Evolutionary conservation across 2,329 filamentous ascomycete genomes (phyloP), one percentile per base, ranked within the genome.

Genomic region (Aspergillus sp.): DNA sequence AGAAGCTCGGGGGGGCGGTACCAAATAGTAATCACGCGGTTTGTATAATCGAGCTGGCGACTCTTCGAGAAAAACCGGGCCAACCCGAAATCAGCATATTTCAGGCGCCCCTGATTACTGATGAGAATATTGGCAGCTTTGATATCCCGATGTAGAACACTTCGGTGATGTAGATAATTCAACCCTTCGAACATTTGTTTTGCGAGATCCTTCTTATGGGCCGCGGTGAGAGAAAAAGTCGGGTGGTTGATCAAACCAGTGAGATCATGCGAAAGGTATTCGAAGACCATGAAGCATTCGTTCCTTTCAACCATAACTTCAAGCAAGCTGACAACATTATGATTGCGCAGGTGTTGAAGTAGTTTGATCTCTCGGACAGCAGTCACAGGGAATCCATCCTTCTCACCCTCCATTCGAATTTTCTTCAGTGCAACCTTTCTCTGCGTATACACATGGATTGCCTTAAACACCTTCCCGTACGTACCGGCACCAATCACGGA

Each of bases 291-390:
- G 76, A 96, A 99, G 74, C 95, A 99, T 75, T 98, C 93, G 66
- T 98, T 98, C 71, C 89, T 90, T 77, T 99, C 95, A 2, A 99
- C 95, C 95, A 99, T 99, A 64, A 99, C 98, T 74, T 99, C 95
- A 70, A 96, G 89, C 47, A 99, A 80, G 61, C 85, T 87, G 56
- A 99, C 81, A 54, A 98, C 85, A 69, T 99, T 99, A 58, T 86
- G 83, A 72, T 98, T 95, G 15, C 89, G 91, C 15, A 99, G 81
- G 66, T 97, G 87, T 78, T 99, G 98, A 55, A 99, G 83, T 27
- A 99, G 83, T 79, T 97, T 96, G 79, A 99, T 97, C 74, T 99
- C 95, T 66, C 95, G 89, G 42, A 99, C 84, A 9, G 95, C 93
- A 0, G 95, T 99, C 61, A 99, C 97, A 11, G 95, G 95, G 66